Percentiles rank a stretch among this genome's conserved stretches.
These are phyloP conservation scores for Stromatinia cepivora DNA, from an alignment of 2,329 filamentous ascomycete species.

Conservation along the genomic window DNA sequence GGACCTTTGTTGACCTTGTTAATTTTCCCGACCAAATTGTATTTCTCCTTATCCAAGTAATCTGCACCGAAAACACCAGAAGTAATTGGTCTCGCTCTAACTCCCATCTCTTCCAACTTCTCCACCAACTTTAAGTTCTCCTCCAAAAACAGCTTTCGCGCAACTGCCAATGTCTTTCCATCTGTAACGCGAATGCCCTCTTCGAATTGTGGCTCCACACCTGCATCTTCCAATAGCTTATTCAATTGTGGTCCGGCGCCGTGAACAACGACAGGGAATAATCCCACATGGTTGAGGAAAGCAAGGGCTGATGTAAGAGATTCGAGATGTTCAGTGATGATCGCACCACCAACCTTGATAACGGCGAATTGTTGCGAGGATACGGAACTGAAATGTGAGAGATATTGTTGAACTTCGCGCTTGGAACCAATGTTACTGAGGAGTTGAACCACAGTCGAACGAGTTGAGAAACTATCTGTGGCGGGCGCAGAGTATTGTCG, in stretches of 20 bases:
- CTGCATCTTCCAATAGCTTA: slow-evolving; percentile 82
- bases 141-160: slow-evolving; percentile 88
- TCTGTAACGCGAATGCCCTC: slow-evolving; percentile 96
- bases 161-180: slow-evolving; percentile 88
- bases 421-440: slow-evolving; percentile 95
- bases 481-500: slow-evolving; percentile 39
- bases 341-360: slow-evolving; percentile 96
- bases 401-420: slow-evolving; percentile 94
- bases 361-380: slow-evolving; percentile 97
- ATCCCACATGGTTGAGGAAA: slow-evolving; percentile 90
- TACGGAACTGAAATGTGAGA: slow-evolving; percentile 95
- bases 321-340: slow-evolving; percentile 90
- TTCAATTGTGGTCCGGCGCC: slow-evolving; percentile 95
- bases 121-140: slow-evolving; percentile 94
- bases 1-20: slow-evolving; percentile 86
- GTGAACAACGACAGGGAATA: slow-evolving; percentile 95
- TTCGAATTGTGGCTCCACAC: slow-evolving; percentile 92
- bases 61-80: slow-evolving; percentile 89
- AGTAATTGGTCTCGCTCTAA: slow-evolving; percentile 84
- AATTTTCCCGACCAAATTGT: slow-evolving; percentile 93
- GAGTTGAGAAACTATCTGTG: slow-evolving; percentile 49
- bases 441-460: slow-evolving; percentile 82
- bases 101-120: slow-evolving; percentile 84
- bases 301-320: slow-evolving; percentile 85
- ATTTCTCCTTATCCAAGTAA: slow-evolving; percentile 95